Percentiles rank a stretch among this genome's conserved stretches.
These are phyloP conservation scores for Emydomyces testavorans DNA, from an alignment of 2,329 filamentous ascomycete genomes.

Conservation along the genomic window DNA sequence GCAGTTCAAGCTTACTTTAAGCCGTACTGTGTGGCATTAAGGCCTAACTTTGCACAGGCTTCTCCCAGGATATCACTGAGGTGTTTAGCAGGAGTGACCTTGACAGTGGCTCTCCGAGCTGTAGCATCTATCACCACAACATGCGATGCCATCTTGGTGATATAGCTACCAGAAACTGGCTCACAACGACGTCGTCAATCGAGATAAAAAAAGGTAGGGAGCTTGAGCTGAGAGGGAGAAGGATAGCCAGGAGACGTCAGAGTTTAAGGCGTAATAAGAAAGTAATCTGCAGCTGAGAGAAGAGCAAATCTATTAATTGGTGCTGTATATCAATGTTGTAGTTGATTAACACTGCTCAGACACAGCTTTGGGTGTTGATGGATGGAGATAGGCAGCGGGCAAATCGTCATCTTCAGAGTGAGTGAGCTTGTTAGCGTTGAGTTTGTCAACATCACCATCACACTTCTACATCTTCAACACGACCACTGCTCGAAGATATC, in stretches of 20 bases:
- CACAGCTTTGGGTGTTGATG: background rate
- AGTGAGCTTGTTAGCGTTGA: too few relatives aligned
- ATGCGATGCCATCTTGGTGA: slow-evolving; percentile 61
- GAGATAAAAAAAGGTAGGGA: too few relatives aligned
- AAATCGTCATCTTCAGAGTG: slow-evolving; percentile 25
- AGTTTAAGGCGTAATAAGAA: too few relatives aligned
- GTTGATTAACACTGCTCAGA: background rate
- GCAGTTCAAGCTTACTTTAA: slow-evolving; percentile 54
- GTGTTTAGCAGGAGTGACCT: slow-evolving; percentile 69
- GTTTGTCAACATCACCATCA: slow-evolving; percentile 5
- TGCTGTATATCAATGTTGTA: background rate
- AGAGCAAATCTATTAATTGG: too few relatives aligned
- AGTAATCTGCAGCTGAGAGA: too few relatives aligned
- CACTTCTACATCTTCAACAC: background rate
- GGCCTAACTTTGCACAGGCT: slow-evolving; percentile 70
- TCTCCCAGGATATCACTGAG: slow-evolving; percentile 77
- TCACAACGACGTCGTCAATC: too few relatives aligned
- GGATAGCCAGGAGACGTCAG: too few relatives aligned
- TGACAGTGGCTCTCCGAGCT: slow-evolving; percentile 65
- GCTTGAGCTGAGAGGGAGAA: too few relatives aligned
- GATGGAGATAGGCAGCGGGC: slow-evolving; percentile 14
- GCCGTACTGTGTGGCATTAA: slow-evolving; percentile 60
- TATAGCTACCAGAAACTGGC: background rate
- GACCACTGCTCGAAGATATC: background rate
- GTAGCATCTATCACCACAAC: slow-evolving; percentile 78